Conservation (phyloP, 768 basidiomycete genomes). For the Xerocomellus dryophilus region DNA sequence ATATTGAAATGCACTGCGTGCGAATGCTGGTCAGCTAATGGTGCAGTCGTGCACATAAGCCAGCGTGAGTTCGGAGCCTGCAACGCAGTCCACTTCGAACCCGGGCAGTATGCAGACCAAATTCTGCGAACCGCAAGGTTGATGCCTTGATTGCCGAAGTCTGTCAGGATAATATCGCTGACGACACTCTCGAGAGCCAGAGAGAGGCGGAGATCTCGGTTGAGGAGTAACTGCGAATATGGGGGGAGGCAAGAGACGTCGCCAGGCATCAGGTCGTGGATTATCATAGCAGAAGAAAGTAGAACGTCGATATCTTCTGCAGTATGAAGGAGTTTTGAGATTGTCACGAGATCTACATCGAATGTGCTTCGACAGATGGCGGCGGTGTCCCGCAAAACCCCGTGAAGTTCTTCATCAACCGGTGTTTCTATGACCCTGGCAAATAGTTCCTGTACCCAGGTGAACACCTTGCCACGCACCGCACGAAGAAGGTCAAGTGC, state of each 20-base stretch:
- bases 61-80: constrained; percentile 15
- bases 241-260: not conserved
- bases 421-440: constrained; percentile 14
- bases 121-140: constrained; percentile 13
- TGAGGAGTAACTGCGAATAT: constrained; percentile 16
- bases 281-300: constrained; percentile 22
- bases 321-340: constrained; percentile 10
- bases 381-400: constrained; percentile 35
- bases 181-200: constrained; percentile 15
- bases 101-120: constrained; percentile 22
- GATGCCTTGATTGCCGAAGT: not conserved
- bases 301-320: constrained; percentile 23
- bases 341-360: constrained; percentile 19
- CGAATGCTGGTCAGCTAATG: constrained; percentile 3
- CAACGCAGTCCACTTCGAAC: constrained; percentile 18
- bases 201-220: constrained; percentile 11
- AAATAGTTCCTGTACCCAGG: constrained; percentile 37
- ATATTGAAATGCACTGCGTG: constrained; percentile 24
- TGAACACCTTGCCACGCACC: constrained; percentile 30
- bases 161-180: not conserved
- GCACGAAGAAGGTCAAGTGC: constrained; percentile 29
- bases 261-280: constrained; percentile 25
- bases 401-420: constrained; percentile 13
- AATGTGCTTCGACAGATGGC: constrained; percentile 37
- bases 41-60: constrained; percentile 16